Conservation (phyloP, 768 basidiomycete genomes). For the Lepiota subincarnata region DNA sequence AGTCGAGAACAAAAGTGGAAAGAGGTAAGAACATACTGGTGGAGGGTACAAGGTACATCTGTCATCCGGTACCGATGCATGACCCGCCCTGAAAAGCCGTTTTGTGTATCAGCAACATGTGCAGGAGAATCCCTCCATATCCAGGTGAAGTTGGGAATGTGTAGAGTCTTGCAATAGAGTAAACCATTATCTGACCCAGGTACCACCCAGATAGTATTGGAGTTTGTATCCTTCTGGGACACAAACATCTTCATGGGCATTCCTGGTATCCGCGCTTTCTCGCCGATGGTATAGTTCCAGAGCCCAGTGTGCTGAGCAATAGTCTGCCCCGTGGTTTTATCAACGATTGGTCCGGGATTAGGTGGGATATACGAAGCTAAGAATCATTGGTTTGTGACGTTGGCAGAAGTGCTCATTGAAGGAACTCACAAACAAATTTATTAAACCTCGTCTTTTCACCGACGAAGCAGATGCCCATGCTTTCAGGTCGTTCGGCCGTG, state of each 20-base stretch:
- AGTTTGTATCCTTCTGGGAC: constrained; percentile 56
- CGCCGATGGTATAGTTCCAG: constrained; percentile 85
- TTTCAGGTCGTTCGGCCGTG: constrained; percentile 75
- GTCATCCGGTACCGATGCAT: constrained; percentile 73
- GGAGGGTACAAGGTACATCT: constrained; percentile 48
- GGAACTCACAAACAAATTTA: constrained; percentile 61
- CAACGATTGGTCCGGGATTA: constrained; percentile 65
- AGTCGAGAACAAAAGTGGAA: neutral
- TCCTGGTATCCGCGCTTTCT: constrained; percentile 67
- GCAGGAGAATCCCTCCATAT: constrained; percentile 69
- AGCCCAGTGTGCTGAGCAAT: constrained; percentile 68
- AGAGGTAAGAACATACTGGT: constrained; percentile 32
- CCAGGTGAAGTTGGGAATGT: constrained; percentile 61
- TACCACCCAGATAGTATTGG: constrained; percentile 73
- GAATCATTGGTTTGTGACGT: neutral
- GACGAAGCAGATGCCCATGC: constrained; percentile 94
- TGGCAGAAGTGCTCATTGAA: neutral
- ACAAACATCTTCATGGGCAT: constrained; percentile 66
- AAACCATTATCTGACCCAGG: constrained; percentile 49
- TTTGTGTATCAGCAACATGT: constrained; percentile 28
- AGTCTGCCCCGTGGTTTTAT: constrained; percentile 47
- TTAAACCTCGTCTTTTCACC: constrained; percentile 74
- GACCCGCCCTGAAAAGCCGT: constrained; percentile 46
- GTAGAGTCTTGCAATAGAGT: constrained; percentile 21
- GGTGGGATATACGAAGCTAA: constrained; percentile 74